Conservation (phyloP, 1,139 yeast species). For the Entelexis sorbosivorans region DNA sequence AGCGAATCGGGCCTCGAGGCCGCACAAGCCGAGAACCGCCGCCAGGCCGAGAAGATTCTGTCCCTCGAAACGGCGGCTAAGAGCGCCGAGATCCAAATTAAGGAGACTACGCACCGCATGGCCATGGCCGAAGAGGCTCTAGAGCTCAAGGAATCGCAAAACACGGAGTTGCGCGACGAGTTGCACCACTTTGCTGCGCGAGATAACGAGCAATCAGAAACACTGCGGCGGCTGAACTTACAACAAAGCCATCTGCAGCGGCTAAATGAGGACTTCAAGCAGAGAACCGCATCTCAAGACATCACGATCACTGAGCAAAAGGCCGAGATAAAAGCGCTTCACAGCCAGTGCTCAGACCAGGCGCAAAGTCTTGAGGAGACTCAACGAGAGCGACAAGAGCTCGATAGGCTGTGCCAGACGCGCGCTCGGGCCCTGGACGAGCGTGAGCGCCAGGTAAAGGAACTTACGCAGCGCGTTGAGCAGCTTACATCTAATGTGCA, state of each 20-base stretch:
- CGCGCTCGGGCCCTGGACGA: not conserved
- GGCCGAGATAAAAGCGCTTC: not conserved
- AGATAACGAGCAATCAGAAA: not conserved
- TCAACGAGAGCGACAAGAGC: not conserved
- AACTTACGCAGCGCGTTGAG: not conserved
- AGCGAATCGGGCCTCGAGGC: not conserved
- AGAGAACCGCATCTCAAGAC: not conserved
- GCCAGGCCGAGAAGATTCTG: not conserved
- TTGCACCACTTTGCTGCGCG: not conserved
- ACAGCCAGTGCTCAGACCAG: not conserved
- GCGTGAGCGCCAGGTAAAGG: not conserved
- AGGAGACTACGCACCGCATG: not conserved
- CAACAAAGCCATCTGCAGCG: not conserved
- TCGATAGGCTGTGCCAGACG: not conserved
- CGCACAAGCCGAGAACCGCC: not conserved
- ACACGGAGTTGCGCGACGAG: constrained; percentile 1
- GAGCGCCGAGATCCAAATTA: not conserved
- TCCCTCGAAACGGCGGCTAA: not conserved
- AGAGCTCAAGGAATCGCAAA: not conserved
- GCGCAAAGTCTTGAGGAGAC: not conserved
- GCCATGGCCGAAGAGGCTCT: not conserved
- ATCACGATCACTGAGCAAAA: not conserved
- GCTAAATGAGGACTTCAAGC: constrained; percentile 1
- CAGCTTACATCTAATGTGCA: not conserved
- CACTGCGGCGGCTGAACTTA: not conserved